Evolutionary conservation across 2,329 filamentous ascomycete genomes (phyloP).

Genomic region (Penicillium sp.): DNA sequence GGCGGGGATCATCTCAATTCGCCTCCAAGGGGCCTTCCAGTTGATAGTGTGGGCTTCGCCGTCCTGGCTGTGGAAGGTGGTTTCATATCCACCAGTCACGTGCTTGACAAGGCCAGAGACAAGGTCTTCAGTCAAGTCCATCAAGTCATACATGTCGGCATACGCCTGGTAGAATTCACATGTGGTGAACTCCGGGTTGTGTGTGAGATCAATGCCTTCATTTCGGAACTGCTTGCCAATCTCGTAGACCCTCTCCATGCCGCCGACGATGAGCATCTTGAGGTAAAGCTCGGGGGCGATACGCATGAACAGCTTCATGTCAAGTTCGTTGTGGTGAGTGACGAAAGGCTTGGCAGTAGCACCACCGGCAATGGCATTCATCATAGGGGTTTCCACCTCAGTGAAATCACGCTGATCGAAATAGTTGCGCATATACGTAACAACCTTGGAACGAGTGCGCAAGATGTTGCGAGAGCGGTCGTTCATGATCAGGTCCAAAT

Average conservation of each 20-base stretch:
- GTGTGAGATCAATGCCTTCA: slow-evolving; percentile 84
- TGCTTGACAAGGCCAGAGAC: slow-evolving; percentile 86
- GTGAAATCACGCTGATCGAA: slow-evolving; percentile 86
- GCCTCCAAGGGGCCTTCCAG: slow-evolving; percentile 92
- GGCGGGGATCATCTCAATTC: slow-evolving; percentile 92
- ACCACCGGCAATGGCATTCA: slow-evolving; percentile 92
- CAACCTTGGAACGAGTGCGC: slow-evolving; percentile 80
- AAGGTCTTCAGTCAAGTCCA: slow-evolving; percentile 89
- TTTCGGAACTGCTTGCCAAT: slow-evolving; percentile 57
- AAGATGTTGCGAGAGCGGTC: slow-evolving; percentile 79
- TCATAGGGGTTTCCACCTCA: slow-evolving; percentile 96
- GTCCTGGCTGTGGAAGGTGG: slow-evolving; percentile 78
- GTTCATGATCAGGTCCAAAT: slow-evolving; percentile 97
- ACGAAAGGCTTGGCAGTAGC: slow-evolving; percentile 93
- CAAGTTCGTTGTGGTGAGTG: slow-evolving; percentile 92
- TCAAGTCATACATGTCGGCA: slow-evolving; percentile 85
- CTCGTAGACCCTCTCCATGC: slow-evolving; percentile 58
- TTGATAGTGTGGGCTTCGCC: slow-evolving; percentile 89
- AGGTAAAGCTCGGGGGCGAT: slow-evolving; percentile 94
- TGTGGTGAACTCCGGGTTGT: slow-evolving; percentile 98
- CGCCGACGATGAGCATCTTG: slow-evolving; percentile 94
- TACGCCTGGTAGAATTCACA: slow-evolving; percentile 98
- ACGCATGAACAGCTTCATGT: slow-evolving; percentile 93
- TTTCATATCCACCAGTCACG: slow-evolving; percentile 79
- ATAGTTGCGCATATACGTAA: slow-evolving; percentile 83